Conservation (phyloP, 306 rosid species). For the Parietaria judaica region DNA sequence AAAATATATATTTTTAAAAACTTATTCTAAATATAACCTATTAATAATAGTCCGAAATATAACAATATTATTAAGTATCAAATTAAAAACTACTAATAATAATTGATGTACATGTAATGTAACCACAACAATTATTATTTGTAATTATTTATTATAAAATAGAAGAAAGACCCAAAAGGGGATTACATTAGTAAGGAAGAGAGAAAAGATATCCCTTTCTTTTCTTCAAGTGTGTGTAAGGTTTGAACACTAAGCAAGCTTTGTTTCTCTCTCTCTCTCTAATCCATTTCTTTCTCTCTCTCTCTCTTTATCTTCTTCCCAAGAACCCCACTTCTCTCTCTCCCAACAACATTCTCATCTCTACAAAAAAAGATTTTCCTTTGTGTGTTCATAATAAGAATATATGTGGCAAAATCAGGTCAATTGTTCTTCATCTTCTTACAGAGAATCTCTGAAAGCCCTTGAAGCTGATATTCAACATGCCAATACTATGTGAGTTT, state of each 20-base stretch:
- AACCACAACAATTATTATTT: too few species aligned
- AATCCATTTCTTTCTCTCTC: background rate
- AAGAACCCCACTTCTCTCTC: constrained; percentile 17
- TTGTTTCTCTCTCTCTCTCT: constrained; percentile 4
- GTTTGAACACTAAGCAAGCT: constrained; percentile 37
- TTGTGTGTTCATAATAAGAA: constrained; percentile 22
- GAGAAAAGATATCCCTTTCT: constrained; percentile 53
- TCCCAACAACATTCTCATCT: constrained; percentile 13
- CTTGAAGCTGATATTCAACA: constrained; percentile 64
- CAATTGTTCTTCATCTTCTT: constrained; percentile 34
- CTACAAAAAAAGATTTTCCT: background rate
- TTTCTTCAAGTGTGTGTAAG: constrained; percentile 32
- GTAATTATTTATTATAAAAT: too few species aligned
- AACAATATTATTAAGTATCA: too few species aligned
- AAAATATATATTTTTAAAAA: too few species aligned
- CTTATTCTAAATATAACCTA: too few species aligned
- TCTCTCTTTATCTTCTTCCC: constrained; percentile 3
- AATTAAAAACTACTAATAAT: too few species aligned
- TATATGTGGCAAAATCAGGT: constrained; percentile 51
- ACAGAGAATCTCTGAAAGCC: constrained; percentile 50
- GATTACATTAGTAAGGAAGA: constrained; percentile 7
- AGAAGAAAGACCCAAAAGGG: background rate
- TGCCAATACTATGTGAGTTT: constrained; percentile 61
- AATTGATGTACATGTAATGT: too few species aligned
- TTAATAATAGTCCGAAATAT: too few species aligned